Conservation (phyloP, 306 rosid genomes). For the Pyrus communis region DNA sequence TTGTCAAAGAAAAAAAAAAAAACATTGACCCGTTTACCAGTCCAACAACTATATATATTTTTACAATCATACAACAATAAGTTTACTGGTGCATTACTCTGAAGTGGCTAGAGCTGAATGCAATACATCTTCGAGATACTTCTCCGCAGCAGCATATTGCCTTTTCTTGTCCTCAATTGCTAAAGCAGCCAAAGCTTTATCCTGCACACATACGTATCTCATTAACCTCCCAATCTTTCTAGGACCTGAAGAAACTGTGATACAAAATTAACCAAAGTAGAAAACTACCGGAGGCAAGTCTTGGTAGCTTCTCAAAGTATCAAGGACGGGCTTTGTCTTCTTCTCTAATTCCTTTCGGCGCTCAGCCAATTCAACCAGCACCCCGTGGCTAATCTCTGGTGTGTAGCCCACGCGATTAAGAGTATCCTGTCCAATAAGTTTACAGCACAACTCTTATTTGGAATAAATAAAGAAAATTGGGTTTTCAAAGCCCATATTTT, state of each 20-base stretch:
- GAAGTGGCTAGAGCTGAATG: constrained; percentile 73
- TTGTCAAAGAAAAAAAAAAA: background rate
- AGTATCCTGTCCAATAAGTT: constrained; percentile 48
- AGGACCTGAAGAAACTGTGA: background rate
- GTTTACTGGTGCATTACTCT: constrained; percentile 18
- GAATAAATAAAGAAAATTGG: background rate
- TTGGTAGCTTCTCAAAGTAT: constrained; percentile 87
- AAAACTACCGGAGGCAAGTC: constrained; percentile 76
- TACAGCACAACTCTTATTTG: background rate
- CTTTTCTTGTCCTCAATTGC: constrained; percentile 97
- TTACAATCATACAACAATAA: background rate
- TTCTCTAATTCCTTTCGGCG: constrained; percentile 82
- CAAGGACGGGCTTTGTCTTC: constrained; percentile 90
- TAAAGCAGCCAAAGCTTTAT: constrained; percentile 92
- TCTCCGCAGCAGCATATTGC: constrained; percentile 87
- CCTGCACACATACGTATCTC: constrained; percentile 38
- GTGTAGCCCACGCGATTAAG: constrained; percentile 75
- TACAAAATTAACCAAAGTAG: background rate
- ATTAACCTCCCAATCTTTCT: background rate
- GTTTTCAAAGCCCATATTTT: background rate
- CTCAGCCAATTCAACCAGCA: constrained; percentile 82
- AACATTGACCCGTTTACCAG: background rate
- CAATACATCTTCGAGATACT: constrained; percentile 85
- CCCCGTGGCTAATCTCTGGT: constrained; percentile 84
- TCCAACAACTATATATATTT: background rate